Conservation (phyloP, 2,329 filamentous ascomycete genomes). For the Ascomycota sp. region DNA sequence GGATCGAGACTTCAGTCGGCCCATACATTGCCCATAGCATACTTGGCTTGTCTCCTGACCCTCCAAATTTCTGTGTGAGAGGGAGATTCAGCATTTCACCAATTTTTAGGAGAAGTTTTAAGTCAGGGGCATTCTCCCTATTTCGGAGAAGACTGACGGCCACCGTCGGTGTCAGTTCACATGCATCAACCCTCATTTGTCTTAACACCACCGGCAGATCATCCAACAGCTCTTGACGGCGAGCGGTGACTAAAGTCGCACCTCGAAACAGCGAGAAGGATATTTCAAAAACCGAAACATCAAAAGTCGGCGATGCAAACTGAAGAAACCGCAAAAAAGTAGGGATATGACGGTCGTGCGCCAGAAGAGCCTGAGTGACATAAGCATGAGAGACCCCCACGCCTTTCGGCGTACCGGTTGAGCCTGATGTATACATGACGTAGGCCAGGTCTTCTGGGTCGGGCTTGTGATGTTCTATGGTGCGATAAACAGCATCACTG, state of each 20-base stretch:
- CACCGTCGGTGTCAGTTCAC: constrained; percentile 77
- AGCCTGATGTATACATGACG: constrained; percentile 85
- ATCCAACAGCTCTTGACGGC: constrained; percentile 48
- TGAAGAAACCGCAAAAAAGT: constrained; percentile 64
- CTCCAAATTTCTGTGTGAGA: constrained; percentile 64
- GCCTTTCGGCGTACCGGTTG: constrained; percentile 75
- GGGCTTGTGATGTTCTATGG: constrained; percentile 4
- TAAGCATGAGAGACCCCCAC: constrained; percentile 65
- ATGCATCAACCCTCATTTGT: constrained; percentile 52
- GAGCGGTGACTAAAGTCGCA: constrained; percentile 50
- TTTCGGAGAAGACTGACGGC: constrained; percentile 53
- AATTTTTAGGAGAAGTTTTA: constrained; percentile 64
- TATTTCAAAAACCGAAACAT: constrained; percentile 87
- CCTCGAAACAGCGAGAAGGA: constrained; percentile 71
- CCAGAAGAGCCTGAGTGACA: constrained; percentile 62
- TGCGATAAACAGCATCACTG: too few species aligned
- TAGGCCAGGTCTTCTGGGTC: constrained; percentile 42
- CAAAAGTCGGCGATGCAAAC: constrained; percentile 82
- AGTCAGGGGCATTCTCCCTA: constrained; percentile 42
- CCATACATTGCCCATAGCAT: constrained; percentile 89
- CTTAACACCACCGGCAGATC: constrained; percentile 51
- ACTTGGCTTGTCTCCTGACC: constrained; percentile 25
- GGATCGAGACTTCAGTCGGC: constrained; percentile 78
- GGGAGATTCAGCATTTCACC: constrained; percentile 75
- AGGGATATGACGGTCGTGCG: constrained; percentile 63